These are phyloP conservation scores for Herpetospermum pedunculosum DNA, from an alignment of 306 rosid species.

Conservation along the genomic window DNA sequence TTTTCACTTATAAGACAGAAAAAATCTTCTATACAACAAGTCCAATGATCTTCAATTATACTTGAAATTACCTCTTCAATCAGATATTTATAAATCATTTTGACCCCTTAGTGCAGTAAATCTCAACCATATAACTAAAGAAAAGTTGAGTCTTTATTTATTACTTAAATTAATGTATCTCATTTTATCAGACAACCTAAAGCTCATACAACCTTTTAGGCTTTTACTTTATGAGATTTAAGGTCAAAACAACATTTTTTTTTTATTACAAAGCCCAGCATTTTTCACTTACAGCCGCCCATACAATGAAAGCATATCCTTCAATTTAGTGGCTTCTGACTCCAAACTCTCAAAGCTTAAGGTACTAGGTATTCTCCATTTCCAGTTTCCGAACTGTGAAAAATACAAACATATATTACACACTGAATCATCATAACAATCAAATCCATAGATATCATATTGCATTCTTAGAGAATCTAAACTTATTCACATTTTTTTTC, in stretches of 20 bases:
- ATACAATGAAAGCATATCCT: slow-evolving; percentile 44
- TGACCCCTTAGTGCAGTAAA: too few relatives aligned
- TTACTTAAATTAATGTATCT: too few relatives aligned
- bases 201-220: too few relatives aligned
- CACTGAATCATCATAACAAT: not conserved
- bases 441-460: not conserved
- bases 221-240: not conserved
- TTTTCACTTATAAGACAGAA: too few relatives aligned
- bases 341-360: slow-evolving; percentile 63
- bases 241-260: not conserved
- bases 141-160: not conserved
- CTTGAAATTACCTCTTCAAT: too few relatives aligned
- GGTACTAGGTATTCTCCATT: slow-evolving; percentile 68
- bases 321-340: slow-evolving; percentile 46
- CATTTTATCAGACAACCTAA: too few relatives aligned
- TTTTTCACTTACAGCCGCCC: slow-evolving; percentile 39
- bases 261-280: not conserved
- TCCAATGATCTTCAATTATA: too few relatives aligned
- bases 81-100: too few relatives aligned
- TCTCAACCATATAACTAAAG: too few relatives aligned
- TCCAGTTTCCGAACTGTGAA: slow-evolving; percentile 83
- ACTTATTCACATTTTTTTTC: not conserved
- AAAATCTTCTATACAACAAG: too few relatives aligned
- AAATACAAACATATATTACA: slow-evolving; percentile 1
- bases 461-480: not conserved